Evolutionary conservation across 225 moss, liverwort and hornwort genomes (phyloP).

Genomic region (Takakia lepidozioides): DNA sequence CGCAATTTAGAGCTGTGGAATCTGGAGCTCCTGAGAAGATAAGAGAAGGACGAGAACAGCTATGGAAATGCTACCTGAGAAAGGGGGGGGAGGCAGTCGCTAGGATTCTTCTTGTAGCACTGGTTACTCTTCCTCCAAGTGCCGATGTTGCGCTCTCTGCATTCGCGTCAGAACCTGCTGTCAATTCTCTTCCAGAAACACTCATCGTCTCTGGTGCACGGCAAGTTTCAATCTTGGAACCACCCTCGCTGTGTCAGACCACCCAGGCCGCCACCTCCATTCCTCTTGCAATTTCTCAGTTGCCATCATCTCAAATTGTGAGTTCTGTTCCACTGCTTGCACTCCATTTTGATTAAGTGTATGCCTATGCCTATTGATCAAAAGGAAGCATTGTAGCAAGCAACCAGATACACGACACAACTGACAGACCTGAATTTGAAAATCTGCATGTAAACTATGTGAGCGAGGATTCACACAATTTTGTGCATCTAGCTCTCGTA

Average conservation of each 20-base stretch:
- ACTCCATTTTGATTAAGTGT: neutral
- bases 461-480: too few relatives aligned
- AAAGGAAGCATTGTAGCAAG: neutral
- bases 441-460: too few relatives aligned
- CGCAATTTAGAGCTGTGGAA: too few relatives aligned
- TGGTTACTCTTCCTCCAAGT: constrained; percentile 22
- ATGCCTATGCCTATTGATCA: neutral
- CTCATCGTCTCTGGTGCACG: neutral
- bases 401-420: neutral
- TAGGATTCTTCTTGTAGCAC: constrained; percentile 17
- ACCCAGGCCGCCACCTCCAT: neutral
- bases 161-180: constrained; percentile 13
- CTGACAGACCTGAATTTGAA: too few relatives aligned
- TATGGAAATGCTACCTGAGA: too few relatives aligned
- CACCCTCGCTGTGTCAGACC: constrained; percentile 2
- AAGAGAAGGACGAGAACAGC: too few relatives aligned
- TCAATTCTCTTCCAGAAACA: constrained; percentile 9
- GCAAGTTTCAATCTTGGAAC: neutral
- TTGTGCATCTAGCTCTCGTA: too few relatives aligned
- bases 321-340: too few relatives aligned
- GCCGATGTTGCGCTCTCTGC: constrained; percentile 4
- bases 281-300: neutral
- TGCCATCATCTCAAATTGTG: constrained; percentile 1
- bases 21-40: too few relatives aligned
- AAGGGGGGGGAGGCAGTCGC: constrained; percentile 15